Percentiles rank a stretch among this genome's conserved stretches.
These are phyloP conservation scores for Aspergillus felis DNA, from an alignment of 2,329 filamentous ascomycete species.

Conservation along the genomic window DNA sequence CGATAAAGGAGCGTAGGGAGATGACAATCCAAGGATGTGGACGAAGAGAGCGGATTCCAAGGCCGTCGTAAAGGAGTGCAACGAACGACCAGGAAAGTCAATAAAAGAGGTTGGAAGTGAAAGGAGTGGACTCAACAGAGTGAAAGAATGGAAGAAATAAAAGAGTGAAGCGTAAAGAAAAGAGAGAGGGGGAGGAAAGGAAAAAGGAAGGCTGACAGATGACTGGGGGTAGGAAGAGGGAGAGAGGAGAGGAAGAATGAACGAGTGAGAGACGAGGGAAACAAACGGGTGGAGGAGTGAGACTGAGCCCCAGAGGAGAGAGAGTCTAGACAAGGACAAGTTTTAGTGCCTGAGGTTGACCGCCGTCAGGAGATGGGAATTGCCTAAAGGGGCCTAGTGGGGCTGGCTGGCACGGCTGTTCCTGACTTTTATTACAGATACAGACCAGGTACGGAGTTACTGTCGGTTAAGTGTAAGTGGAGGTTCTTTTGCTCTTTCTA, in stretches of 20 bases:
- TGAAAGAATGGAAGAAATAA: constrained; percentile 24
- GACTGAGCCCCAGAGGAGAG: constrained; percentile 1
- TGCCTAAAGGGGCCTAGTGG: constrained; percentile 9
- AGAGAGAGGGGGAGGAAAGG: constrained; percentile 28
- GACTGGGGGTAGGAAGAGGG: constrained; percentile 23
- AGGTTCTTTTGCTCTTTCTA: constrained; percentile 1
- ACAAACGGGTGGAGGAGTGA: constrained; percentile 12
- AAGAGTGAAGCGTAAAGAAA: constrained; percentile 23
- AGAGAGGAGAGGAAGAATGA: constrained; percentile 14
- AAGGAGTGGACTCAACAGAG: constrained; percentile 6
- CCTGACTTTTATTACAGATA: constrained; percentile 4
- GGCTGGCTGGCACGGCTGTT: constrained; percentile 9
- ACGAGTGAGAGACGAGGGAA: constrained; percentile 8
- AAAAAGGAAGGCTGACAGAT: constrained; percentile 24
- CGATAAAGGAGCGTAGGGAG: constrained; percentile 8
- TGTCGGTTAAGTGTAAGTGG: too few species aligned
- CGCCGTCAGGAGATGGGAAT: constrained; percentile 16
- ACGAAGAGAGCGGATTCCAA: constrained; percentile 33
- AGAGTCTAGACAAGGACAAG: background rate
- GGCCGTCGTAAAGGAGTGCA: constrained; percentile 52
- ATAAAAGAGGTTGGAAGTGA: constrained; percentile 25
- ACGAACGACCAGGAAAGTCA: constrained; percentile 39
- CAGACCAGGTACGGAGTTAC: too few species aligned
- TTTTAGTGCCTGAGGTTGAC: background rate
- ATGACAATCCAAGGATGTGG: constrained; percentile 32